Evolutionary conservation across 192 early-diverging fungal genomes (phyloP).

Genomic region (Coemansia reversa): DNA sequence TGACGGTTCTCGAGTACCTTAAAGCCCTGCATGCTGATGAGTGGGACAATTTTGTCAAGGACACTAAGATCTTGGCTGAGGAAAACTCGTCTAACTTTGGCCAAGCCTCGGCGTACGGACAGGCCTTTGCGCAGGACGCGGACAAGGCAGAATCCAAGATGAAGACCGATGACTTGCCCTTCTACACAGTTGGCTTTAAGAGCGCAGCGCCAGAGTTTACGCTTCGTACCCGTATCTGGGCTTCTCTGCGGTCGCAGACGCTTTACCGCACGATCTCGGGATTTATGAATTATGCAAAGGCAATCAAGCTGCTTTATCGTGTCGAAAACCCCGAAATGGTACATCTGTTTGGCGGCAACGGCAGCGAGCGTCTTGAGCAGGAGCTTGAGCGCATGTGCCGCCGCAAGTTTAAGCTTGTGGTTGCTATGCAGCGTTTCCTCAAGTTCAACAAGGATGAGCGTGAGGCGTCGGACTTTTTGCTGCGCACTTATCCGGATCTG

Average conservation of each 20-base stretch:
- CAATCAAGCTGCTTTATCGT: conserved; percentile 74
- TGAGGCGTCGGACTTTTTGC: conserved; percentile 73
- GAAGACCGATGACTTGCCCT: conserved; percentile 77
- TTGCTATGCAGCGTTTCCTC: conserved; percentile 81
- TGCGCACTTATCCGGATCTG: conserved; percentile 72
- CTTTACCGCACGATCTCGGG: conserved; percentile 84
- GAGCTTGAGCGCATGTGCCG: conserved; percentile 67
- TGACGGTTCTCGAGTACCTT: conserved; percentile 79
- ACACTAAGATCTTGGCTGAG: conserved; percentile 76
- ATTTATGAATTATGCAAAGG: conserved; percentile 87
- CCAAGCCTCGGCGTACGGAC: conserved; percentile 52
- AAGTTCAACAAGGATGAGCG: conserved; percentile 77
- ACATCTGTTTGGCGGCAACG: conserved; percentile 62
- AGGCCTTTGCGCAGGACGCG: conserved; percentile 52
- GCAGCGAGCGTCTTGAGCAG: conserved; percentile 64
- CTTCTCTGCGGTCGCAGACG: conserved; percentile 80
- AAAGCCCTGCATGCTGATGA: conserved; percentile 77
- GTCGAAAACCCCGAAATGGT: conserved; percentile 80
- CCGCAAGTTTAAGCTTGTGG: conserved; percentile 81
- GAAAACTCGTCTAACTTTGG: conserved; percentile 61
- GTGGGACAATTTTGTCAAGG: conserved; percentile 91
- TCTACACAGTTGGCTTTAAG: conserved; percentile 82
- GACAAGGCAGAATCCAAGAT: conserved; percentile 62
- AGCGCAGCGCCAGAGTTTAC: conserved; percentile 77
- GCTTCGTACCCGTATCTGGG: conserved; percentile 85